A percentile compares a stretch with the other conserved stretches of the same genome.
These are phyloP conservation scores for Naganishia onofrii DNA, from an alignment of 768 basidiomycete species.

Conservation along the genomic window DNA sequence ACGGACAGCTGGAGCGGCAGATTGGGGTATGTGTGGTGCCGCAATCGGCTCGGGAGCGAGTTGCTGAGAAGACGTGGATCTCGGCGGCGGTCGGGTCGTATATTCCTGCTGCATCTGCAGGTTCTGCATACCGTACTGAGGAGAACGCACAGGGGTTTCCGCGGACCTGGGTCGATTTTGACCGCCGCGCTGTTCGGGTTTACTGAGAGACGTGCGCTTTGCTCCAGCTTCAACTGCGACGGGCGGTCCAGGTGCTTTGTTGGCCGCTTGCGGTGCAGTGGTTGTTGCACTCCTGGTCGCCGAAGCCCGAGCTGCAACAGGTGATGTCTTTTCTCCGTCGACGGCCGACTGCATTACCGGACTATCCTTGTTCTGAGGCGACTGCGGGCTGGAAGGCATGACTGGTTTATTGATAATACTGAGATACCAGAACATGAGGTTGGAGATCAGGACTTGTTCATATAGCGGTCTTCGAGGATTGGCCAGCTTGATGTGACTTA, in stretches of 20 bases:
- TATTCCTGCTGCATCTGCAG: conserved; percentile 83
- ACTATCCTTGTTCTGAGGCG: conserved; percentile 49
- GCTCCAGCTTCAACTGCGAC: background rate
- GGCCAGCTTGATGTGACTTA: conserved; percentile 97
- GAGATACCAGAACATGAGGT: conserved; percentile 85
- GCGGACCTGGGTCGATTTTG: conserved; percentile 73
- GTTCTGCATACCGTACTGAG: conserved; percentile 92
- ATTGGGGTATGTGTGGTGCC: conserved; percentile 8
- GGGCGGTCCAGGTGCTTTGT: conserved; percentile 10
- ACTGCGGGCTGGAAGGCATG: conserved; percentile 50
- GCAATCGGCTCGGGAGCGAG: conserved; percentile 25
- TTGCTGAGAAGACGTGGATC: conserved; percentile 19
- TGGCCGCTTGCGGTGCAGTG: conserved; percentile 11
- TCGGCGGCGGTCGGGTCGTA: conserved; percentile 14
- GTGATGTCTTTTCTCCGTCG: conserved; percentile 41
- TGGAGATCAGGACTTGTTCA: conserved; percentile 71
- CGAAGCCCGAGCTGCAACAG: conserved; percentile 20
- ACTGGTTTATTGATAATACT: conserved; percentile 93
- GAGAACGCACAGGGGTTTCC: conserved; percentile 81
- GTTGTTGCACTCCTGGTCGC: conserved; percentile 16
- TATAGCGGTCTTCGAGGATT: conserved; percentile 94
- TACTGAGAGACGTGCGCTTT: conserved; percentile 56
- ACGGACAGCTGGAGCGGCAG: background rate
- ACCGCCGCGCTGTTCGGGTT: conserved; percentile 50
- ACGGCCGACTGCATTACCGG: conserved; percentile 50